These are phyloP conservation scores for Magnolia changhungtana DNA, from an alignment of 164 flowering plant species.

Conservation along the genomic window DNA sequence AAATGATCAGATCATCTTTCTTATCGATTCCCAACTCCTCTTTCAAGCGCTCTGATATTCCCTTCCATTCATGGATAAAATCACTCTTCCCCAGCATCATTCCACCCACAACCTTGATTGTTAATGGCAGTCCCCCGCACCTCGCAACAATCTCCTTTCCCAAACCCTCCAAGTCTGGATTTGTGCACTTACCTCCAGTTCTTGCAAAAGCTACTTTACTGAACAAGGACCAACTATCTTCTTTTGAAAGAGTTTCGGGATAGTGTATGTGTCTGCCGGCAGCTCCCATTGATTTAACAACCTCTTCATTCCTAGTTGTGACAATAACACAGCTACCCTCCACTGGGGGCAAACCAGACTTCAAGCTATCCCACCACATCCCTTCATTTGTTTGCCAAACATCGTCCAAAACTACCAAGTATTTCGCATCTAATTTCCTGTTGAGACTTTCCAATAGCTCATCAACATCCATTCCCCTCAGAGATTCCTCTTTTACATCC, in stretches of 20 bases:
- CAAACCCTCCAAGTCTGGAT: background rate
- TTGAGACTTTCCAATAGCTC: background rate
- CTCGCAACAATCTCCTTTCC: background rate
- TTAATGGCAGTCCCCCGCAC: background rate
- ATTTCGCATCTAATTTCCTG: background rate
- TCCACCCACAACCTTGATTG: constrained; percentile 7
- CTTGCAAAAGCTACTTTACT: constrained; percentile 1
- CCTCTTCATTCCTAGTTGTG: background rate
- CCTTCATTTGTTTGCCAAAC: background rate
- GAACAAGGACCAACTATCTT: constrained; percentile 1
- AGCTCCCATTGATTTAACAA: constrained; percentile 5
- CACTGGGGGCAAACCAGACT: background rate
- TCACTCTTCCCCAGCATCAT: background rate
- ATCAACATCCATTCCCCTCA: background rate
- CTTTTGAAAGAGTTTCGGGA: background rate
- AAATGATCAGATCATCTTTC: background rate
- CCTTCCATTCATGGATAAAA: background rate
- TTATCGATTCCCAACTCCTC: background rate
- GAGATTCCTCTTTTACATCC: background rate
- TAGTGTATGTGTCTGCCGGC: background rate
- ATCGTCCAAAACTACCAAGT: background rate
- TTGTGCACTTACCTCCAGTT: background rate
- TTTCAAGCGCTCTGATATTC: background rate
- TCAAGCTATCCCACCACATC: background rate
- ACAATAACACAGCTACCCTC: background rate